A percentile compares a stretch with the other conserved stretches of the same genome.
These are phyloP conservation scores for Pseudogymnoascus sp. DNA, from an alignment of 2,329 filamentous ascomycete genomes.

Conservation along the genomic window DNA sequence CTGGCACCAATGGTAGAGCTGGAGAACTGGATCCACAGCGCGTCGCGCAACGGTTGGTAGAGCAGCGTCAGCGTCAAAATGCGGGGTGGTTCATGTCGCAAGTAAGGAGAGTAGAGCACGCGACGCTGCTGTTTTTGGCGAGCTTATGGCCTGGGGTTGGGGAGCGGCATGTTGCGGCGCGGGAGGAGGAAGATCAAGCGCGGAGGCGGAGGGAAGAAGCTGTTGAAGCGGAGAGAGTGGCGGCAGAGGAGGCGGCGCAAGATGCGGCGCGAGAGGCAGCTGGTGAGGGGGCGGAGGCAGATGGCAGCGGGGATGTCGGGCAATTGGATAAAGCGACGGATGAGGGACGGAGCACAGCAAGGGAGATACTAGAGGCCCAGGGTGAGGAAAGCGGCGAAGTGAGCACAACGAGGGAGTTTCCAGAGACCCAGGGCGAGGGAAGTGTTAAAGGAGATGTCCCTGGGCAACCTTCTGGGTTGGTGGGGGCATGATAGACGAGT, in stretches of 20 bases:
- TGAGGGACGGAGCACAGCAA: background rate
- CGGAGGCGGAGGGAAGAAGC: conserved; percentile 22
- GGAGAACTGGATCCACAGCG: conserved; percentile 38
- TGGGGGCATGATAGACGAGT: background rate
- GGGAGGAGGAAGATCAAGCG: conserved; percentile 19
- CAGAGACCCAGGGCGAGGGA: background rate
- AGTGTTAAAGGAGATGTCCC: background rate
- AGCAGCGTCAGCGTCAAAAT: conserved; percentile 36
- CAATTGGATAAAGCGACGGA: background rate
- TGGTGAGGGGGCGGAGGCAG: conserved; percentile 5
- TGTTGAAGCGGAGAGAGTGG: conserved; percentile 16
- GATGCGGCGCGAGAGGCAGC: conserved; percentile 16
- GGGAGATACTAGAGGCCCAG: background rate
- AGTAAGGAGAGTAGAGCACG: conserved; percentile 48
- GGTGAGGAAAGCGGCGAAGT: background rate
- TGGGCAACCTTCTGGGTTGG: background rate
- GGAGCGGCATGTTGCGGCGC: conserved; percentile 49
- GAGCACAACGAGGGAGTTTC: background rate
- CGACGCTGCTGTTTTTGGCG: conserved; percentile 54
- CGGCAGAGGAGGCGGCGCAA: conserved; percentile 19
- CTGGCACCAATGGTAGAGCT: background rate
- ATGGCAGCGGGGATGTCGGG: background rate
- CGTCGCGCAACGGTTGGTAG: conserved; percentile 46
- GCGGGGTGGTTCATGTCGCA: conserved; percentile 42
- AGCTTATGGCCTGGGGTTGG: conserved; percentile 59